Base-by-base conservation (phyloP, 441 rosid genomes). In the Geranium incanum region DNA sequence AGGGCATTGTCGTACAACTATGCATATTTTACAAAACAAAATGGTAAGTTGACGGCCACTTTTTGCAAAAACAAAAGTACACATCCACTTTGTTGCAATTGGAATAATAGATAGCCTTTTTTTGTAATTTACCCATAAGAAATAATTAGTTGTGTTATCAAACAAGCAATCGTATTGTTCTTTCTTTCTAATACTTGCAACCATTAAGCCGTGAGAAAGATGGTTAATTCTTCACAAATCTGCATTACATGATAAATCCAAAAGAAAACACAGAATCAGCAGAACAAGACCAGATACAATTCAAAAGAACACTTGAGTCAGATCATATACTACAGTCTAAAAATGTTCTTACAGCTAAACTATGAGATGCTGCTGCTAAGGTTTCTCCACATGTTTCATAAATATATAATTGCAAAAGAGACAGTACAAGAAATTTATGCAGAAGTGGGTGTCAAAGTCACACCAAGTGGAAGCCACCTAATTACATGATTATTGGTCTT, bases 401-500 rank as follows among this genome's bases (percentile, higher is more conserved):
- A 48, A 15, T 45, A 3, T 45, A 9, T 12, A 55, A 55, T n/a
- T 15, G 21, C 62, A 55, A 3, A 55, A 55, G 21, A 55, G 62
- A 55, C 16, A n/a, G 16, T 55, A 3, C 19, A 55, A 4, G 62
- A 55, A 55, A 55, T 16, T 15, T n/a, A 16, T 55, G 62, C 62
- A 55, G 62, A 55, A 57, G 63, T 57, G 63, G 63, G 6, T 57
- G 63, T 57, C 63, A 57, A 57, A 57, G 28, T 57, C 63, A 57
- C 63, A 57, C 28, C 63, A 57, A 57, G 15, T 57, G 63, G 63
- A 57, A 57, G 9, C 63, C 63, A 57, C 63, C 23, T 23, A 57
- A 5, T 19, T 57, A 8, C 63, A 57, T 5, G 5, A 57, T 57
- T 18, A 57, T 57, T 16, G 63, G 63, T 16, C 63, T 57, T 57